phyloP scores from a whole-genome alignment of 306 rosid genomes.

The Glycine latifolia region DNA sequence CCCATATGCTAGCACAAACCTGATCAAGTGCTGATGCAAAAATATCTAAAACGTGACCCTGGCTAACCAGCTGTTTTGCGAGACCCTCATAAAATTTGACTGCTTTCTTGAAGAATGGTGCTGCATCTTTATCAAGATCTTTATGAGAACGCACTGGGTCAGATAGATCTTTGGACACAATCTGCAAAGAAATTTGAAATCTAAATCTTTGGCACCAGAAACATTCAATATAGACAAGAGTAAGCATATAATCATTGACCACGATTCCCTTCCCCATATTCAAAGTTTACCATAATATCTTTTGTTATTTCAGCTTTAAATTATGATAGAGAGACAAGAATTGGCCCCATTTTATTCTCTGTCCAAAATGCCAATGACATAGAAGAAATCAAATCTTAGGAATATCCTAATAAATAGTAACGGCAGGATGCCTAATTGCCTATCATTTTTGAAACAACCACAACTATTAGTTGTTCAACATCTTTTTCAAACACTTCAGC shows the following conservation, averaged over 20 bases:
- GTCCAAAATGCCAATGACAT: constrained; percentile 8
- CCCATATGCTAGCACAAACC: constrained; percentile 58
- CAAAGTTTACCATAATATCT: constrained; percentile 14
- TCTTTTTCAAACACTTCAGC: neutral
- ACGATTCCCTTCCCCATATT: neutral
- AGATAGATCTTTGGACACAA: constrained; percentile 86
- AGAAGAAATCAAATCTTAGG: constrained; percentile 14
- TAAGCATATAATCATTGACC: constrained; percentile 27
- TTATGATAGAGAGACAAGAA: constrained; percentile 1
- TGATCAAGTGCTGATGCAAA: constrained; percentile 99
- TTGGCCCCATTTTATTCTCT: constrained; percentile 11
- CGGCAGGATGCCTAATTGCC: neutral
- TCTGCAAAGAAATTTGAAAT: constrained; percentile 63
- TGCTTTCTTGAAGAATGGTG: constrained; percentile 93
- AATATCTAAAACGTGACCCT: constrained; percentile 92
- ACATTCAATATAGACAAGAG: constrained; percentile 27
- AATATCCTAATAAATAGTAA: constrained; percentile 2
- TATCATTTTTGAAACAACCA: constrained; percentile 28
- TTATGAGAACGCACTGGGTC: constrained; percentile 98
- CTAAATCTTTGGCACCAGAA: constrained; percentile 40
- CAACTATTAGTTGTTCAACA: neutral
- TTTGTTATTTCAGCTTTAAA: constrained; percentile 9
- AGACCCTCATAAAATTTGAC: constrained; percentile 85
- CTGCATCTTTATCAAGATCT: constrained; percentile 98
- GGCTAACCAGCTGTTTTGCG: constrained; percentile 90